Evolutionary conservation across 148 eudicot species (phyloP), one percentile per base, ranked within the genome.

Genomic region (Cornus kousa): DNA sequence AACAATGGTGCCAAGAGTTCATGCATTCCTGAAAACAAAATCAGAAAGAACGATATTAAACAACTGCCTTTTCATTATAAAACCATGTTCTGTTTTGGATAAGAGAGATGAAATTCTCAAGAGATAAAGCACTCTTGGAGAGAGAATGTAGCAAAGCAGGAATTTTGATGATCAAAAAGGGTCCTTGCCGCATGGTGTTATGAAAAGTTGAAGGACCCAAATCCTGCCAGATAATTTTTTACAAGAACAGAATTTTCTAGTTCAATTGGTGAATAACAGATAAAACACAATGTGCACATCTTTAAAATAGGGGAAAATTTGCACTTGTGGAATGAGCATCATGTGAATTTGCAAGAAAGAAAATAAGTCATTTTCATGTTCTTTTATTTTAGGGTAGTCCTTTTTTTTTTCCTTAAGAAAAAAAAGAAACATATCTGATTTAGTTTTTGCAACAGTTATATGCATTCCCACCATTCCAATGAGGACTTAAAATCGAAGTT

Each of bases 1-100:
- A 92, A 78, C 67, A 94, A 80, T 43, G 99, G 99, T 75, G 99
- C 98, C 85, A 96, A 83, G 67, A 96, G 97, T 84, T 96, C 99
- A 78, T 96, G 99, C 99, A 96, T 96, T 75, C 99, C 99, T 96
- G 86, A 68, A 82, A 57, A 79, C 66, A 70, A 74, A 80, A 68
- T 14, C 60, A 73, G 57, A 53, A 11, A 53, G 59, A 53, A 16
- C 2, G 17, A 16, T 53, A 53, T 53, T 53, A 4, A 43, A 43
- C 10, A 43, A 43, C 48, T 43, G 48, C 8, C 48, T 43, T 9
- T 9, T 43, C 6, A 43, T 43, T 9, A 43, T 43, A 43, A 5
- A 43, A 43, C 48, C 8, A 6, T 43, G 48, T 7, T 43, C 48
- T 43, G 48, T 43, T 43, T 43, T 43, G 48, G 48, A 43, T 43